Evolutionary conservation across 2,329 filamentous ascomycete genomes (phyloP).

Genomic region (Metarhizium brunneum): DNA sequence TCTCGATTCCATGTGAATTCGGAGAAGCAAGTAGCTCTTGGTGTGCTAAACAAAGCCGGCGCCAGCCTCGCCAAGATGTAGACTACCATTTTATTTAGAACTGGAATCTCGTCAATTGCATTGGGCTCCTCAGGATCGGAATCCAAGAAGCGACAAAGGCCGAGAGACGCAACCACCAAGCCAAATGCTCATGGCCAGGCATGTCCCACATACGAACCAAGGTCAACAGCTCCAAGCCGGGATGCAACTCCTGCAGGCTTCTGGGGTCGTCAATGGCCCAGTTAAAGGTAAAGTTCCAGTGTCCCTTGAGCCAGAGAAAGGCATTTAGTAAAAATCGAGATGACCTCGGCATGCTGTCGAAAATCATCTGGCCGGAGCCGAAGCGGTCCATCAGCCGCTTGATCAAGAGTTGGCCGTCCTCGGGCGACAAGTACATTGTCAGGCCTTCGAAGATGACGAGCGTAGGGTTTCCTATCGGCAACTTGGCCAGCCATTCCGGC

Average conservation of each 20-base stretch:
- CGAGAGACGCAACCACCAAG: background rate
- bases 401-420: conserved; percentile 14
- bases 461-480: conserved; percentile 21
- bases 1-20: no score
- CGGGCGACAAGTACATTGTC: conserved; percentile 18
- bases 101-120: background rate
- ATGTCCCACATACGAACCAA: background rate
- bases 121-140: background rate
- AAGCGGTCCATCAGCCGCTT: conserved; percentile 16
- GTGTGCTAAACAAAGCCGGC: no score
- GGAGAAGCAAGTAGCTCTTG: no score
- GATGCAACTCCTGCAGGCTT: background rate
- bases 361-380: conserved; percentile 16
- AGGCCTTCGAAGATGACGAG: conserved; percentile 24
- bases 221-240: background rate
- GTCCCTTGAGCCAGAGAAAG: background rate
- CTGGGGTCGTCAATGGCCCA: background rate
- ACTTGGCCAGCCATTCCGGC: conserved; percentile 18
- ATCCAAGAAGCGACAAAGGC: background rate
- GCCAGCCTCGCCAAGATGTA: no score
- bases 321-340: background rate
- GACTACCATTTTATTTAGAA: background rate
- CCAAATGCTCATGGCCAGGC: background rate
- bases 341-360: conserved; percentile 8
- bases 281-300: background rate